Evolutionary conservation across 257 asterid genomes (phyloP).

Genomic region (Avicennia marina): DNA sequence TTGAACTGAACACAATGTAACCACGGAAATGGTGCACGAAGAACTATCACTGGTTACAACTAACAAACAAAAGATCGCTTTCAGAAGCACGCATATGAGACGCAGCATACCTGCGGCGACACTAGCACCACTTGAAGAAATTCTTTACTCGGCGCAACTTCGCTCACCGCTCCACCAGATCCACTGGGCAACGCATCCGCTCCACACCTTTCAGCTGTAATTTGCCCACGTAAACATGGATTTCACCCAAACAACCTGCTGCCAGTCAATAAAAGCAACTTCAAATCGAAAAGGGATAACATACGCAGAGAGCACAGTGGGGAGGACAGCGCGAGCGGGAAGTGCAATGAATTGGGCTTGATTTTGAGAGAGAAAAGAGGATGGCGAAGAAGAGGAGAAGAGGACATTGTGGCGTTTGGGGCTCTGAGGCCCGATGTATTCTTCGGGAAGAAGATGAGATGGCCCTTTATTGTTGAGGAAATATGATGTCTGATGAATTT

Average conservation of each 20-base stretch:
- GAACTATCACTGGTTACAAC: not conserved
- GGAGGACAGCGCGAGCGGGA: constrained; percentile 34
- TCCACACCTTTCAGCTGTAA: constrained; percentile 43
- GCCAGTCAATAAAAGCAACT: not conserved
- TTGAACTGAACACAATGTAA: constrained; percentile 8
- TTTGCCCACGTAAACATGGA: not conserved
- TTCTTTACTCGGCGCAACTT: constrained; percentile 36
- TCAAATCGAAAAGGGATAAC: not conserved
- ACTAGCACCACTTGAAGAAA: constrained; percentile 85
- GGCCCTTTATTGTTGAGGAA: too few species aligned
- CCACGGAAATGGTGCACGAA: too few species aligned
- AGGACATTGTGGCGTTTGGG: constrained; percentile 34
- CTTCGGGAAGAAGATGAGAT: too few species aligned
- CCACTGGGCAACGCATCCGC: constrained; percentile 45
- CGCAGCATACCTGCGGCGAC: constrained; percentile 74
- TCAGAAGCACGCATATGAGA: not conserved
- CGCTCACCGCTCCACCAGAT: constrained; percentile 31
- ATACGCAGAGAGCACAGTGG: constrained; percentile 44
- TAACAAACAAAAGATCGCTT: not conserved
- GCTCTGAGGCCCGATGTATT: constrained; percentile 47
- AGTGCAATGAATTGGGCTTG: constrained; percentile 20
- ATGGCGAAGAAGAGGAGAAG: constrained; percentile 34
- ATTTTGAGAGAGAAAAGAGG: constrained; percentile 16
- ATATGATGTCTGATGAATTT: too few species aligned
- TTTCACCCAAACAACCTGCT: not conserved